phyloP scores from a whole-genome alignment of 2,329 filamentous ascomycete species.

The Fusarium tupiense region DNA sequence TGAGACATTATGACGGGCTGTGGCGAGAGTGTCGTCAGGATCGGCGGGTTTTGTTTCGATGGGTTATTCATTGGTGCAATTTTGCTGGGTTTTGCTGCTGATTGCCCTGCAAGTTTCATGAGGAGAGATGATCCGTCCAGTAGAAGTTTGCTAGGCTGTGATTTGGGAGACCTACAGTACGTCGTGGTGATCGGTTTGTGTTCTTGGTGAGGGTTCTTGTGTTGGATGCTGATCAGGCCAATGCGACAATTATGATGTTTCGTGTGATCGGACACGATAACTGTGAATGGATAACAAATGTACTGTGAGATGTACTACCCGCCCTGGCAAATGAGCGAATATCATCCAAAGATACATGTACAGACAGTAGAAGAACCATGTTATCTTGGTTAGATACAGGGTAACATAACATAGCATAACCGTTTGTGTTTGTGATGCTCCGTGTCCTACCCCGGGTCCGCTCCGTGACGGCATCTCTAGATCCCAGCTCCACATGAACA shows the following conservation, averaged over 20 bases:
- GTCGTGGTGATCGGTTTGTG: background rate
- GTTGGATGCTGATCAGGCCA: constrained; percentile 5
- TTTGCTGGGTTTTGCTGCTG: constrained; percentile 6
- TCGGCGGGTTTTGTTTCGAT: constrained; percentile 9
- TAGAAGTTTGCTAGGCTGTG: background rate
- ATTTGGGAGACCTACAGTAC: background rate
- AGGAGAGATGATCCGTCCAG: constrained; percentile 5
- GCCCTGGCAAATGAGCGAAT: background rate
- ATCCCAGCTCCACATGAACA: constrained; percentile 5
- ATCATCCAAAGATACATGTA: background rate
- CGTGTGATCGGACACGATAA: background rate
- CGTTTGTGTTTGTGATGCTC: constrained; percentile 9
- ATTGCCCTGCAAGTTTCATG: constrained; percentile 8
- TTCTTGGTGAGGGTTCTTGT: background rate
- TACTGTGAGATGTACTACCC: background rate
- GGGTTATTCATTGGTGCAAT: constrained; percentile 13
- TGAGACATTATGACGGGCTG: constrained; percentile 18
- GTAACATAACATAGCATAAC: constrained; percentile 20
- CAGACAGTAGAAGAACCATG: background rate
- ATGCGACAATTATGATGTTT: constrained; percentile 12
- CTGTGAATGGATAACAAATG: background rate
- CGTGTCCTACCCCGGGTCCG: constrained; percentile 29
- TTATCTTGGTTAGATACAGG: constrained; percentile 16
- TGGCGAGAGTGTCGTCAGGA: constrained; percentile 31
- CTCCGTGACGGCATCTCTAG: constrained; percentile 29